Evolutionary conservation across 1,139 yeast species (phyloP).

Genomic region (Eremothecium coryli): DNA sequence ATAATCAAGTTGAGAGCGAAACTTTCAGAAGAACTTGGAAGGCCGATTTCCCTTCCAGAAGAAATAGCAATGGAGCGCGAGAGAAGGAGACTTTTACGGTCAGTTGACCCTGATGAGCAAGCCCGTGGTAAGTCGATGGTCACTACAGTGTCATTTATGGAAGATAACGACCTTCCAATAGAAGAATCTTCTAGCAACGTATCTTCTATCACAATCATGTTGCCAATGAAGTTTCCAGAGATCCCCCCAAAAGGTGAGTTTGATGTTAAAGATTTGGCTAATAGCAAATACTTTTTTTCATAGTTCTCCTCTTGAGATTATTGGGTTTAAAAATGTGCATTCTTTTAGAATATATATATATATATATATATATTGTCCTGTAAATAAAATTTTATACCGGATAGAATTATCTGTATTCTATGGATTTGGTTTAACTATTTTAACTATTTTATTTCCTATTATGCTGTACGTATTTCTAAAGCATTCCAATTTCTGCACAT

Average conservation of each 20-base stretch:
- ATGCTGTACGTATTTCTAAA: too few species aligned
- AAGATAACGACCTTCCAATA: slow-evolving; percentile 26
- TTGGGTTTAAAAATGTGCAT: too few species aligned
- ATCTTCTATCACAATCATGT: slow-evolving; percentile 33
- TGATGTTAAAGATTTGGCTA: slow-evolving; percentile 62
- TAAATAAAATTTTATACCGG: too few species aligned
- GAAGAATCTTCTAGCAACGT: slow-evolving; percentile 26
- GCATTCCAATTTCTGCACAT: too few species aligned
- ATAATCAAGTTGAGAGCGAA: slow-evolving; percentile 45
- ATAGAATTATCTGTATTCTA: too few species aligned
- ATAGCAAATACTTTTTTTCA: slow-evolving; percentile 73
- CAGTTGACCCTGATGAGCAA: slow-evolving; percentile 42
- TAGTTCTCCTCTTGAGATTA: too few species aligned
- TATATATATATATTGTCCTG: too few species aligned
- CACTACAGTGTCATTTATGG: slow-evolving; percentile 68
- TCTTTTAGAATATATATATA: too few species aligned
- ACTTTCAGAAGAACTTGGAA: slow-evolving; percentile 43
- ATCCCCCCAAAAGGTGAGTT: slow-evolving; percentile 79
- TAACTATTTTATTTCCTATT: too few species aligned
- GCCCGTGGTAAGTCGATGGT: slow-evolving; percentile 49
- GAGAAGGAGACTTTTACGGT: slow-evolving; percentile 48
- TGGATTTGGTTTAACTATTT: too few species aligned
- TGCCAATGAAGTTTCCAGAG: slow-evolving; percentile 62
- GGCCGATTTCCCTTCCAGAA: slow-evolving; percentile 57
- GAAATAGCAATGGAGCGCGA: slow-evolving; percentile 64